phyloP scores from a whole-genome alignment of 2,329 filamentous ascomycete genomes.

The Shiraia sp. region DNA sequence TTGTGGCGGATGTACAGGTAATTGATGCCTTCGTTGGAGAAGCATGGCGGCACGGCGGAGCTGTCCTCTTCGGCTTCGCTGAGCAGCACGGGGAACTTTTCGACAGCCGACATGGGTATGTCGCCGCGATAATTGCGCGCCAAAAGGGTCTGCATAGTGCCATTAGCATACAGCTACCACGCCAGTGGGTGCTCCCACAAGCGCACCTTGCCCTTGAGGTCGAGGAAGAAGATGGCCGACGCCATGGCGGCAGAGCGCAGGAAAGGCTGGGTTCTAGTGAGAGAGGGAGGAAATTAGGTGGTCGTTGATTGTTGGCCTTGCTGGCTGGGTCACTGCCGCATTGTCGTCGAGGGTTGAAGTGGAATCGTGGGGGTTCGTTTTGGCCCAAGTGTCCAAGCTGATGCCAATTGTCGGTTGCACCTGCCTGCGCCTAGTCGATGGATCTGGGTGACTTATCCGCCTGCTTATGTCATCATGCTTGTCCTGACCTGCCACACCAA shows the following conservation, averaged over 20 bases:
- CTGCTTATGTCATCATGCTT: no score
- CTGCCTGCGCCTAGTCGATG: no score
- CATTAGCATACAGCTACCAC: conserved; percentile 32
- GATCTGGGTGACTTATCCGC: no score
- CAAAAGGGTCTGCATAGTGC: conserved; percentile 76
- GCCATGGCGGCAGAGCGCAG: conserved; percentile 67
- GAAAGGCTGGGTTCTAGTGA: not conserved
- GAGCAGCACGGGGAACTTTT: conserved; percentile 94
- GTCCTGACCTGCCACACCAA: no score
- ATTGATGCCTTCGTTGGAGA: conserved; percentile 98
- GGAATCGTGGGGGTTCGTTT: no score
- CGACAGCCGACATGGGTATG: conserved; percentile 98
- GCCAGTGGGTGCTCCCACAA: conserved; percentile 21
- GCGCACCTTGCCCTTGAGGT: conserved; percentile 97
- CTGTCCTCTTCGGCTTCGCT: conserved; percentile 99
- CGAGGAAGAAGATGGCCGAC: conserved; percentile 96
- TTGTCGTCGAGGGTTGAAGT: conserved; percentile 1
- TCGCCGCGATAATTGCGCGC: conserved; percentile 98
- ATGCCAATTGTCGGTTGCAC: conserved; percentile 8
- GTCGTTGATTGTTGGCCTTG: no score
- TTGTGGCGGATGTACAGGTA: conserved; percentile 99
- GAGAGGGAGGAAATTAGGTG: not conserved
- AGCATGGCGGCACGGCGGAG: conserved; percentile 94
- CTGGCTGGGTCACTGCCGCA: no score
- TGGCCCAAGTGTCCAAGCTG: no score